These are phyloP conservation scores for Boletus tomentosulus DNA, from an alignment of 768 basidiomycete species.

Conservation along the genomic window DNA sequence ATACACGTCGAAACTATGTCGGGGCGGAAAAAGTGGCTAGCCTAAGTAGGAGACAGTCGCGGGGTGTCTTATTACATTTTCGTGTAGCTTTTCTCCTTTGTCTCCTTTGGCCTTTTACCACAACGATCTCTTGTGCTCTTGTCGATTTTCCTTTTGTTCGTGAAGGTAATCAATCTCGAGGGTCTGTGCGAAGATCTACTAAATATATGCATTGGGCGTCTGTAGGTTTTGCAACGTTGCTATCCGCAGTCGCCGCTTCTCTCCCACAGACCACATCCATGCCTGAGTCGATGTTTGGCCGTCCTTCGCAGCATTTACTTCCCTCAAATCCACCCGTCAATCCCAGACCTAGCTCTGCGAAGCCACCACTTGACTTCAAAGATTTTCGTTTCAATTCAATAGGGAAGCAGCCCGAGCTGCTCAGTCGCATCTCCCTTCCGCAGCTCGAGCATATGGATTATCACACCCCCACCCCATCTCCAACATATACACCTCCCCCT, in stretches of 20 bases:
- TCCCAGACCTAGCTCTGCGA: not conserved
- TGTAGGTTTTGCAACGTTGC: conserved; percentile 3
- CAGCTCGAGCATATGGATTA: conserved; percentile 25
- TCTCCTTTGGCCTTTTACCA: not conserved
- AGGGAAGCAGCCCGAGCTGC: conserved; percentile 49
- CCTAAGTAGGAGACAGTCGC: not conserved
- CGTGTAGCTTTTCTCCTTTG: not conserved
- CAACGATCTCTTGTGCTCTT: not conserved
- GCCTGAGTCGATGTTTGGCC: conserved; percentile 29
- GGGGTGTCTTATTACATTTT: not conserved
- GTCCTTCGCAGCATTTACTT: conserved; percentile 23
- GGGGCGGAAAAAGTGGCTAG: not conserved
- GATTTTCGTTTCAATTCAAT: conserved; percentile 49
- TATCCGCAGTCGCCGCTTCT: conserved; percentile 11
- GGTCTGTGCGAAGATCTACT: conserved; percentile 5
- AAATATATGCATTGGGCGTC: conserved; percentile 13
- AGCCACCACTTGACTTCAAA: conserved; percentile 26
- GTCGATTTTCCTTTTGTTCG: too few relatives aligned
- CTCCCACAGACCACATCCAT: conserved; percentile 17
- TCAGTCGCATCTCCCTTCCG: conserved; percentile 45
- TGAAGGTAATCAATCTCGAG: conserved; percentile 13
- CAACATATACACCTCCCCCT: conserved; percentile 7
- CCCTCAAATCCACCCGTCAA: conserved; percentile 7
- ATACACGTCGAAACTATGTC: not conserved
- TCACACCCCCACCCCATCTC: conserved; percentile 26